Evolutionary conservation across 768 basidiomycete species (phyloP).

Genomic region (Pisolithus albus): DNA sequence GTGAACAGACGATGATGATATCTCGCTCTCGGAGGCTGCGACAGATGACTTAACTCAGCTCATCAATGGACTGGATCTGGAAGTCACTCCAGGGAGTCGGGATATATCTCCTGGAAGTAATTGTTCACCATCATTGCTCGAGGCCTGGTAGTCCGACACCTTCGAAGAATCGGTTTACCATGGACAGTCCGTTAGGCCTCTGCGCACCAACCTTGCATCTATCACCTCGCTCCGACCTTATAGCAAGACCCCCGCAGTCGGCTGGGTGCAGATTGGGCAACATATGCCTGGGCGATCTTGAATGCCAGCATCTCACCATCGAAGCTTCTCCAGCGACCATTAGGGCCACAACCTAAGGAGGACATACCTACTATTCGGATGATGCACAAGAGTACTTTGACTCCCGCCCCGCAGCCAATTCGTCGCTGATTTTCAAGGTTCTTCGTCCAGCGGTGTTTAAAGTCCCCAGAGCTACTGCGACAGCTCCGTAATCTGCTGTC

Average conservation of each 20-base stretch:
- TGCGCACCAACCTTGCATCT: slow-evolving; percentile 35
- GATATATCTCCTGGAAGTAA: slow-evolving; percentile 32
- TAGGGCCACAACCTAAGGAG: slow-evolving; percentile 20
- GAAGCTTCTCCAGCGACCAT: slow-evolving; percentile 22
- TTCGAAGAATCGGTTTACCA: slow-evolving; percentile 20
- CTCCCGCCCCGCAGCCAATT: slow-evolving; percentile 52
- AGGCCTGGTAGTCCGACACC: slow-evolving; percentile 26
- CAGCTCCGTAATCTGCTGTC: slow-evolving; percentile 20
- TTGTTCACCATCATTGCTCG: slow-evolving; percentile 14
- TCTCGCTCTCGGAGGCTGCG: slow-evolving; percentile 70
- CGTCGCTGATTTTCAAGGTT: slow-evolving; percentile 52
- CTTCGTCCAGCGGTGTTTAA: slow-evolving; percentile 42
- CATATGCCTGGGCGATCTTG: slow-evolving; percentile 61
- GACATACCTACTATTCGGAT: slow-evolving; percentile 15
- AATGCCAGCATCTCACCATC: slow-evolving; percentile 34
- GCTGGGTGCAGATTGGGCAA: slow-evolving; percentile 35
- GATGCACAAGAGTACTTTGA: slow-evolving; percentile 48
- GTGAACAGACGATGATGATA: slow-evolving; percentile 36
- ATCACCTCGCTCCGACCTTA: slow-evolving; percentile 48
- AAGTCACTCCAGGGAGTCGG: slow-evolving; percentile 47
- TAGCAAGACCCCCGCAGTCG: slow-evolving; percentile 23
- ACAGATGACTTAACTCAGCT: slow-evolving; percentile 74
- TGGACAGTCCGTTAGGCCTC: slow-evolving; percentile 33
- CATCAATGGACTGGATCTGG: slow-evolving; percentile 74
- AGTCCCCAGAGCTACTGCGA: slow-evolving; percentile 9